Evolutionary conservation across 805 yeast species (phyloP).

Genomic region (Metahyphopichia silvanorum): DNA sequence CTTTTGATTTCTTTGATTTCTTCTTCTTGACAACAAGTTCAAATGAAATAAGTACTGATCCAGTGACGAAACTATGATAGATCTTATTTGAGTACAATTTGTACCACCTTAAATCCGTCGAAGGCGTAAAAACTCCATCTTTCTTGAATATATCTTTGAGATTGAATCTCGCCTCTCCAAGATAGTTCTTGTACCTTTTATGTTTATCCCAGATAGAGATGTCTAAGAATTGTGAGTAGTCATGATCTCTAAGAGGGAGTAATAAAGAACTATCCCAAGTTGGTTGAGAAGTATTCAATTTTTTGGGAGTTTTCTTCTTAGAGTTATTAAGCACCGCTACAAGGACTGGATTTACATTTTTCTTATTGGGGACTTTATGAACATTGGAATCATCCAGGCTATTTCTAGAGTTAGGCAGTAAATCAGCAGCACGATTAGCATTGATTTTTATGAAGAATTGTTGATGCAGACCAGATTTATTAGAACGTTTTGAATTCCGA

Average conservation of each 20-base stretch:
- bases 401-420: slow-evolving; percentile 16
- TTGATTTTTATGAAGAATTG: slow-evolving; percentile 27
- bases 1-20: slow-evolving; percentile 4
- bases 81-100: slow-evolving; percentile 38
- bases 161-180: slow-evolving; percentile 37
- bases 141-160: slow-evolving; percentile 24
- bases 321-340: slow-evolving; percentile 29
- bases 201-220: slow-evolving; percentile 42
- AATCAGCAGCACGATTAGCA: slow-evolving; percentile 39
- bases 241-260: slow-evolving; percentile 28
- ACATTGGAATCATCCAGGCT: slow-evolving; percentile 5
- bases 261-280: slow-evolving; percentile 35
- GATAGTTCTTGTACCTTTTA: slow-evolving; percentile 30
- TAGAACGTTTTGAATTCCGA: too few relatives aligned
- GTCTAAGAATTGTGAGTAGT: slow-evolving; percentile 24
- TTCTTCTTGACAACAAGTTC: slow-evolving; percentile 27
- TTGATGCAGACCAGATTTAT: too few relatives aligned
- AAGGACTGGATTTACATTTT: slow-evolving; percentile 33
- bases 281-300: slow-evolving; percentile 33
- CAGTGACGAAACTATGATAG: slow-evolving; percentile 44
- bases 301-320: slow-evolving; percentile 27
- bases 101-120: slow-evolving; percentile 42
- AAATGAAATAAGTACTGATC: slow-evolving; percentile 43
- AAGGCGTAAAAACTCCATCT: slow-evolving; percentile 9
- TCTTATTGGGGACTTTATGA: slow-evolving; percentile 6